Percentiles rank a stretch among this genome's conserved stretches.
These are phyloP conservation scores for Carallia pectinifolia DNA, from an alignment of 345 rosid genomes.

Conservation along the genomic window DNA sequence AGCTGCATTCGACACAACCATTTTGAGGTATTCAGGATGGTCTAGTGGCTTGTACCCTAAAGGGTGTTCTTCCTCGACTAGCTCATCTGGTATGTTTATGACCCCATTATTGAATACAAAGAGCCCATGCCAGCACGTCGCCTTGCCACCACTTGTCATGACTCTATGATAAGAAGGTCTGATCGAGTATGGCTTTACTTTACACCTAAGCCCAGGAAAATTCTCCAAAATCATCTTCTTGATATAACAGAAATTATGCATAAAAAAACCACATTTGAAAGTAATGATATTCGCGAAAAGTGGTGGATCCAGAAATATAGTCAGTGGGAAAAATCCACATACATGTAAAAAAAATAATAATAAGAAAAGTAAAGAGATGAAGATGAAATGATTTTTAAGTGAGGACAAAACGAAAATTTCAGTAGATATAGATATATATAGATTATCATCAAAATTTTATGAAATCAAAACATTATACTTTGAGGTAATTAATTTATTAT, in stretches of 20 bases:
- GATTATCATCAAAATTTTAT: too few relatives aligned
- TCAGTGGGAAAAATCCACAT: too few relatives aligned
- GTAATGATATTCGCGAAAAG: too few relatives aligned
- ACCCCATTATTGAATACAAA: constrained; percentile 1
- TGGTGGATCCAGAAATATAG: too few relatives aligned
- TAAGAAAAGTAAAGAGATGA: too few relatives aligned
- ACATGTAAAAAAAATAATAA: too few relatives aligned
- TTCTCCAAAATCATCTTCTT: not conserved
- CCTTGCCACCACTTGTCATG: not conserved
- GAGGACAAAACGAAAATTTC: too few relatives aligned
- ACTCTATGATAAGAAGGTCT: not conserved
- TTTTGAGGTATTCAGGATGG: constrained; percentile 1
- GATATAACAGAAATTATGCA: too few relatives aligned
- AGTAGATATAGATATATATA: too few relatives aligned
- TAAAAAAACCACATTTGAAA: not conserved
- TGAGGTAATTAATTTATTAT: too few relatives aligned
- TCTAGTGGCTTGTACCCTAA: constrained; percentile 14
- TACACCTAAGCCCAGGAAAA: not conserved
- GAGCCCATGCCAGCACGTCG: constrained; percentile 12
- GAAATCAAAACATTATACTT: too few relatives aligned
- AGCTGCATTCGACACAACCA: not conserved
- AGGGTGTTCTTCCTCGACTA: constrained; percentile 18
- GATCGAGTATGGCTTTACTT: constrained; percentile 1
- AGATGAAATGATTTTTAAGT: too few relatives aligned
- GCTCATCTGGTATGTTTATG: constrained; percentile 1